Percentiles rank a stretch among this genome's conserved stretches.
Evolutionary conservation across 306 rosid species (phyloP).

Genomic region (Mimosa bimucronata): DNA sequence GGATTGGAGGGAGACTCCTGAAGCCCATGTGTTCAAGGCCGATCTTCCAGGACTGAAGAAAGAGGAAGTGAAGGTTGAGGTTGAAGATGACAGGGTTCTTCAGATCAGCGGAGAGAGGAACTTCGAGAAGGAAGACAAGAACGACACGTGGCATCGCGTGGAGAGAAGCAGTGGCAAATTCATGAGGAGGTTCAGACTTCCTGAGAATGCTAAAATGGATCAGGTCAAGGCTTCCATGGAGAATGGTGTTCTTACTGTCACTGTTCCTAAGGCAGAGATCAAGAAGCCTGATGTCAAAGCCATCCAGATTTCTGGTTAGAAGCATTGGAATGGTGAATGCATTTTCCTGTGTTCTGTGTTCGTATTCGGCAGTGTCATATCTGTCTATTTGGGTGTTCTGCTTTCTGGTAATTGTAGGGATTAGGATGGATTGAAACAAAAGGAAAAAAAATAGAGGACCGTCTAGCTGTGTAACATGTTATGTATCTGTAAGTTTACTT

Average conservation of each 20-base stretch:
- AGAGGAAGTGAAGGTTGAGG: background rate
- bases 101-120: background rate
- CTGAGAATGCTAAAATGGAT: background rate
- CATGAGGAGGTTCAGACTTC: background rate
- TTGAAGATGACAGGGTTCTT: background rate
- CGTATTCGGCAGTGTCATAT: background rate
- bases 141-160: background rate
- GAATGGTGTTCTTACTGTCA: background rate
- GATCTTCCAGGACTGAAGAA: background rate
- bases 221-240: background rate
- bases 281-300: background rate
- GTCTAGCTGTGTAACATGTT: background rate
- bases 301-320: conserved; percentile 1
- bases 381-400: background rate
- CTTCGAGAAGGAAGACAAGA: background rate
- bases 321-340: too few species aligned
- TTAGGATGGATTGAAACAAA: background rate
- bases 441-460: background rate
- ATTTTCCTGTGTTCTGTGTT: background rate
- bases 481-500: background rate
- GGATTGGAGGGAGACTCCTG: background rate
- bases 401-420: background rate
- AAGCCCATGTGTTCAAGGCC: background rate
- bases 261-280: background rate
- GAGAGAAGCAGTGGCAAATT: background rate